These are phyloP conservation scores for Medicago lupulina DNA, from an alignment of 306 rosid genomes.

Conservation along the genomic window DNA sequence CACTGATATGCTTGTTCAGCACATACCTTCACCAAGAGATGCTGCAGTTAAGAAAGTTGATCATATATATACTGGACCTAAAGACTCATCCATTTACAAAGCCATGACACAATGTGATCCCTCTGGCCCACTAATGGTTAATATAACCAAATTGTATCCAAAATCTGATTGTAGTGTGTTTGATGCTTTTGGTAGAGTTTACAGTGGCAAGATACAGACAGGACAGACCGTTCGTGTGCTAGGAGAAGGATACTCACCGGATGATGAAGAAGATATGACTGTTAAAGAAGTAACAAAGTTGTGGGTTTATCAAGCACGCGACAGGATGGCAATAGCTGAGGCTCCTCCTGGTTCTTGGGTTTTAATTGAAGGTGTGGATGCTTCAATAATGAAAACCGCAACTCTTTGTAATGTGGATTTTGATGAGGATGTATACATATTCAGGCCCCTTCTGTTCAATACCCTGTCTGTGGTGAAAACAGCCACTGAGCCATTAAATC, in stretches of 20 bases:
- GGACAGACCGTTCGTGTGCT: conserved; percentile 92
- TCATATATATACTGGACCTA: conserved; percentile 86
- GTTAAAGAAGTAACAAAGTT: conserved; percentile 93
- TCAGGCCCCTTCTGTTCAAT: conserved; percentile 94
- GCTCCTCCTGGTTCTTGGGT: conserved; percentile 99
- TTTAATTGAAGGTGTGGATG: conserved; percentile 98
- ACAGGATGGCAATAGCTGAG: conserved; percentile 91
- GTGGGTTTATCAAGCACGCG: conserved; percentile 98
- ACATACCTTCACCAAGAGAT: conserved; percentile 92
- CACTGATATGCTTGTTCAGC: conserved; percentile 94
- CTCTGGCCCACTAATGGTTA: conserved; percentile 90
- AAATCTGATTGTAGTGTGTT: conserved; percentile 98
- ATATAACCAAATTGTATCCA: conserved; percentile 92
- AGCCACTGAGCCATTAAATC: conserved; percentile 95
- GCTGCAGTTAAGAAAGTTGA: conserved; percentile 86
- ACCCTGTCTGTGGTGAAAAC: conserved; percentile 97
- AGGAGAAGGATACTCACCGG: conserved; percentile 99
- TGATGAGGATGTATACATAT: conserved; percentile 91
- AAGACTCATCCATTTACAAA: conserved; percentile 81
- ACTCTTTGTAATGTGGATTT: conserved; percentile 77
- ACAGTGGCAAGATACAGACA: conserved; percentile 90
- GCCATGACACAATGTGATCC: conserved; percentile 89
- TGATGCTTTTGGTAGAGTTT: conserved; percentile 98
- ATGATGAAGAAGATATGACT: conserved; percentile 97
- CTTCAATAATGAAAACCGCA: conserved; percentile 99